Conservation (phyloP, 257 asterid genomes). For the Henckelia pumila region DNA sequence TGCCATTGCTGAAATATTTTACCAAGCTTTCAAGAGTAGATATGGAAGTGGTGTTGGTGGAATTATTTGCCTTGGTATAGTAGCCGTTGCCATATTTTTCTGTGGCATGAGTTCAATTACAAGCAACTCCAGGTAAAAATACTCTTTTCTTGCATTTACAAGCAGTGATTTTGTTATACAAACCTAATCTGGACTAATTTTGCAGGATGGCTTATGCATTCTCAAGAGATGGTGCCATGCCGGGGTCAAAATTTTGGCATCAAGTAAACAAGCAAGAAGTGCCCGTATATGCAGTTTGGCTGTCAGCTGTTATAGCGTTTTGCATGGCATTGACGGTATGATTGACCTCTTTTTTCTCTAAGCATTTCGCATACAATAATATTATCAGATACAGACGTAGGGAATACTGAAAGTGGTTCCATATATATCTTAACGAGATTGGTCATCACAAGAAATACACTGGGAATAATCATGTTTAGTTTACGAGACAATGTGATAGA, state of each 20-base stretch:
- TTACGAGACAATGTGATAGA: background rate
- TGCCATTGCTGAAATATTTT: constrained; percentile 87
- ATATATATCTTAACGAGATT: no score
- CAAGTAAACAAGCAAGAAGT: constrained; percentile 85
- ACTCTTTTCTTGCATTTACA: constrained; percentile 11
- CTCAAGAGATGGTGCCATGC: constrained; percentile 99
- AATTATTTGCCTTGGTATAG: constrained; percentile 59
- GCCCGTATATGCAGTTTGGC: constrained; percentile 88
- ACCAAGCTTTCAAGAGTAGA: constrained; percentile 67
- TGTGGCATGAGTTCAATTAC: constrained; percentile 95
- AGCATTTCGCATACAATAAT: background rate
- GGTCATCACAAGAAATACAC: no score
- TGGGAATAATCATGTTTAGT: background rate
- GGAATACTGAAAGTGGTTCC: no score
- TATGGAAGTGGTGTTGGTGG: constrained; percentile 85
- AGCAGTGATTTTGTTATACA: background rate
- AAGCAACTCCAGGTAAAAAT: constrained; percentile 84
- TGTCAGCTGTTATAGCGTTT: constrained; percentile 76
- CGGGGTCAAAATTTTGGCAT: constrained; percentile 79
- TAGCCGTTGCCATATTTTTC: constrained; percentile 84
- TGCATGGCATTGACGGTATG: constrained; percentile 96
- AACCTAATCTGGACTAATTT: constrained; percentile 1
- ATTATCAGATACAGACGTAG: background rate
- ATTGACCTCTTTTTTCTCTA: constrained; percentile 1
- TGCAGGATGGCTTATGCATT: constrained; percentile 92